Percentiles rank a stretch among this genome's conserved stretches.
Evolutionary conservation across 345 rosid species (phyloP).

Genomic region (Cardamine occulta): DNA sequence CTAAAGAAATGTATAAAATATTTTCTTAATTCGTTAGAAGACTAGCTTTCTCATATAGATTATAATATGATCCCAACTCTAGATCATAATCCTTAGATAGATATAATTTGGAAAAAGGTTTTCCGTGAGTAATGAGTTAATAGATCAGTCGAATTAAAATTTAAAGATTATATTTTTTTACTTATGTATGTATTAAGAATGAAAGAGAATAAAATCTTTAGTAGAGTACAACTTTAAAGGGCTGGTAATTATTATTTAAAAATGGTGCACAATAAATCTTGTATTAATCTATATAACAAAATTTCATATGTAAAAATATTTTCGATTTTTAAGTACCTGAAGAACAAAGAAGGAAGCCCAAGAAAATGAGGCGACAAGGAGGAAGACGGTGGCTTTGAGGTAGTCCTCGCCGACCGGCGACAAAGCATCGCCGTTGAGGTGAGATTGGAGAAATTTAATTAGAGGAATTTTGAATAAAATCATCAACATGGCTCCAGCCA

Average conservation of each 20-base stretch:
- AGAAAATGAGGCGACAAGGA: constrained; percentile 82
- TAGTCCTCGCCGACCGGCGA: constrained; percentile 43
- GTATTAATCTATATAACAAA: not conserved
- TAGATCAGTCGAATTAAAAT: not conserved
- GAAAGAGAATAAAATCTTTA: not conserved
- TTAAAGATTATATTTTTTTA: not conserved
- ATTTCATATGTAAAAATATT: not conserved
- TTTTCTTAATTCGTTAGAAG: constrained; percentile 9
- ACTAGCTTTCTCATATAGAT: not conserved
- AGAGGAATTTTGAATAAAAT: constrained; percentile 76
- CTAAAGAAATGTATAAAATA: constrained; percentile 35
- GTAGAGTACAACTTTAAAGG: not conserved
- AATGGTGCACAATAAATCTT: not conserved
- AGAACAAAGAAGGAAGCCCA: constrained; percentile 88
- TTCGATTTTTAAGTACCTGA: constrained; percentile 49
- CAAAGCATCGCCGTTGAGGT: constrained; percentile 40
- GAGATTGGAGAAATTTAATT: constrained; percentile 62
- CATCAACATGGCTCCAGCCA: constrained; percentile 87
- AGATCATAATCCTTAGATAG: not conserved
- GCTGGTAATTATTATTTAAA: not conserved
- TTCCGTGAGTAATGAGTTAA: too few relatives aligned
- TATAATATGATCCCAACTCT: not conserved
- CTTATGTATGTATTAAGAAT: not conserved
- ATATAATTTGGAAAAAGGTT: not conserved
- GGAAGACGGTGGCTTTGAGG: constrained; percentile 77